These are phyloP conservation scores for Rhynchospora pubera DNA, from an alignment of 176 grass and related monocot species.

Conservation along the genomic window DNA sequence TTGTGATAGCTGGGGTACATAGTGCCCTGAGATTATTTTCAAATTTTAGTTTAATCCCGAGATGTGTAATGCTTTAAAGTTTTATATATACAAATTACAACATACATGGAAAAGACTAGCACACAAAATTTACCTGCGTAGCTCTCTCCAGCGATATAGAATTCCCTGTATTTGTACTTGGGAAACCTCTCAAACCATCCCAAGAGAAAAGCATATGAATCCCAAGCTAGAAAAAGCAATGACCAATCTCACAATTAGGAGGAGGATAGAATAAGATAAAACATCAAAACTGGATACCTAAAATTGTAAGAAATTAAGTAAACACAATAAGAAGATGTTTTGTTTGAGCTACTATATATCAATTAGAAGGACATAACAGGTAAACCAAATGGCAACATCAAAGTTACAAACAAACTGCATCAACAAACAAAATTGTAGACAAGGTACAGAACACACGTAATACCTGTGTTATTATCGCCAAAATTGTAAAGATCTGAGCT, in stretches of 20 bases:
- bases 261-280: neutral
- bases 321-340: neutral
- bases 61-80: neutral
- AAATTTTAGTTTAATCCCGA: conserved; percentile 9
- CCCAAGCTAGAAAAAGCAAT: conserved; percentile 36
- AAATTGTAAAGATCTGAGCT: conserved; percentile 50
- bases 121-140: conserved; percentile 40
- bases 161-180: conserved; percentile 68
- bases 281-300: neutral
- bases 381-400: neutral
- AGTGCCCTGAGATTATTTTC: conserved; percentile 55
- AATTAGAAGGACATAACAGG: neutral
- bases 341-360: neutral
- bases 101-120: neutral
- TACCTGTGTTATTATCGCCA: conserved; percentile 78
- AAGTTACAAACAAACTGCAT: neutral
- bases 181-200: conserved; percentile 76
- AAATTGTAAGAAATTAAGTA: neutral
- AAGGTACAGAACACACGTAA: neutral
- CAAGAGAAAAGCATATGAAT: conserved; percentile 59
- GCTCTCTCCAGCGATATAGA: conserved; percentile 72
- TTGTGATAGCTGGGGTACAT: conserved; percentile 74
- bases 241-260: neutral
- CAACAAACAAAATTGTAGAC: too few relatives aligned
- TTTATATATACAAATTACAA: neutral